These are phyloP conservation scores for Zoysia japonica DNA, from an alignment of 176 grass and related monocot genomes.

Conservation along the genomic window DNA sequence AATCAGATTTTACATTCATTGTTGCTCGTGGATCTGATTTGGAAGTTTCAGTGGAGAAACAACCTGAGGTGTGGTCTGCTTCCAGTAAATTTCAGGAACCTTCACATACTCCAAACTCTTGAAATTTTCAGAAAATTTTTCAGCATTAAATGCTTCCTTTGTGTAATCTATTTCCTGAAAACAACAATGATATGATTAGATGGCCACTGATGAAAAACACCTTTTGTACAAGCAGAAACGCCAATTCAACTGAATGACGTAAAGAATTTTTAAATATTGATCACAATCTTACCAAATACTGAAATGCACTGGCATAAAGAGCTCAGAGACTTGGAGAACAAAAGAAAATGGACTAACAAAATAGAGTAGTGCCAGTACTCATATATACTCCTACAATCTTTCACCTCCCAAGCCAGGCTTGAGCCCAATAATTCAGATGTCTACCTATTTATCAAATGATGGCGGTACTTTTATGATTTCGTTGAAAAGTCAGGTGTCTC, in stretches of 20 bases:
- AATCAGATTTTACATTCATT: neutral
- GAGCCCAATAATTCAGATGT: neutral
- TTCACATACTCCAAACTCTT: constrained; percentile 86
- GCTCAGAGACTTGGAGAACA: neutral
- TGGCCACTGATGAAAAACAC: neutral
- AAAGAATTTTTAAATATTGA: constrained; percentile 3
- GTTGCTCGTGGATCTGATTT: constrained; percentile 28
- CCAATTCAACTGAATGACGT: neutral
- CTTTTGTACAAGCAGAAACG: constrained; percentile 4
- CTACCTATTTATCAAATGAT: constrained; percentile 3
- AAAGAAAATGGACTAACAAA: neutral
- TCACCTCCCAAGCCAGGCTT: neutral
- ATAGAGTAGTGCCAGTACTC: constrained; percentile 5
- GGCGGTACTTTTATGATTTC: constrained; percentile 3
- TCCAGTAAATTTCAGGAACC: constrained; percentile 86
- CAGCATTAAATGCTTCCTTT: constrained; percentile 96
- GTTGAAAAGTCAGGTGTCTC: constrained; percentile 5
- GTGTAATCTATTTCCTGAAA: constrained; percentile 99
- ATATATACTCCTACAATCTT: neutral
- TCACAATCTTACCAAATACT: neutral
- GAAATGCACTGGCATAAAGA: neutral
- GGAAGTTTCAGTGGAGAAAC: constrained; percentile 34
- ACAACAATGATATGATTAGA: constrained; percentile 28
- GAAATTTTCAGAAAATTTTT: constrained; percentile 89
- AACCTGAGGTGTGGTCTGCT: constrained; percentile 97